A percentile compares a stretch with the other conserved stretches of the same genome.
phyloP scores from a whole-genome alignment of 2,329 filamentous ascomycete genomes.

The Cladosporium sp. region DNA sequence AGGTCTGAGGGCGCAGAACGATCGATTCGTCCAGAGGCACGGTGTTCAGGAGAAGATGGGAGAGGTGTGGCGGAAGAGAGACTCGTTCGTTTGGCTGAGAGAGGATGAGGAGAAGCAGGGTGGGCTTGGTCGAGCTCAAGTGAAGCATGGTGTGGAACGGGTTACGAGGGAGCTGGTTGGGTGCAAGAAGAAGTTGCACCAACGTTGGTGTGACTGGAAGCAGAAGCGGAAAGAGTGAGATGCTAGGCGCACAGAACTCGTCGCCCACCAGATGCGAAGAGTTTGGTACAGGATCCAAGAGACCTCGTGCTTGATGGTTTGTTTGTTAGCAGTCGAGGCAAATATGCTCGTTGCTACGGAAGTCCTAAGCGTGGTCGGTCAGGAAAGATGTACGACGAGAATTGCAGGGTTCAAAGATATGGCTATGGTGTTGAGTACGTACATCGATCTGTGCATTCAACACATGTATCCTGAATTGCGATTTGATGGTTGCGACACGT shows the following conservation, averaged over 20 bases:
- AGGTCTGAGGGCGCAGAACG: background rate
- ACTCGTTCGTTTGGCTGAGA: background rate
- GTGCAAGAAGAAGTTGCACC: background rate
- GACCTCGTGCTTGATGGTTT: no score
- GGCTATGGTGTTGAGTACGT: no score
- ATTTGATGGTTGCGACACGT: no score
- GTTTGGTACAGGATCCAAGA: no score
- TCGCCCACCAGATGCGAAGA: no score
- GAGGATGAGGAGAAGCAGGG: background rate
- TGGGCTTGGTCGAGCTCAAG: background rate
- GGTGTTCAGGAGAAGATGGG: background rate
- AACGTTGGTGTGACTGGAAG: background rate
- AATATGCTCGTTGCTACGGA: no score
- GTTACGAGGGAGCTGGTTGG: background rate
- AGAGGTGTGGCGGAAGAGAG: background rate
- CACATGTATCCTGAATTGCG: no score
- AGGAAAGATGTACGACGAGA: no score
- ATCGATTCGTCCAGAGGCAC: background rate
- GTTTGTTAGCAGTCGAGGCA: no score
- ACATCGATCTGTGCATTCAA: no score
- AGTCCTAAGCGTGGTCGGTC: no score
- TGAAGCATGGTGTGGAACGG: background rate
- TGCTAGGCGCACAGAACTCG: background rate
- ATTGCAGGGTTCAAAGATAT: no score
- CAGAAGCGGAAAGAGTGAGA: background rate